Base-by-base conservation (phyloP, 257 asterid species). In the Henckelia pumila region DNA sequence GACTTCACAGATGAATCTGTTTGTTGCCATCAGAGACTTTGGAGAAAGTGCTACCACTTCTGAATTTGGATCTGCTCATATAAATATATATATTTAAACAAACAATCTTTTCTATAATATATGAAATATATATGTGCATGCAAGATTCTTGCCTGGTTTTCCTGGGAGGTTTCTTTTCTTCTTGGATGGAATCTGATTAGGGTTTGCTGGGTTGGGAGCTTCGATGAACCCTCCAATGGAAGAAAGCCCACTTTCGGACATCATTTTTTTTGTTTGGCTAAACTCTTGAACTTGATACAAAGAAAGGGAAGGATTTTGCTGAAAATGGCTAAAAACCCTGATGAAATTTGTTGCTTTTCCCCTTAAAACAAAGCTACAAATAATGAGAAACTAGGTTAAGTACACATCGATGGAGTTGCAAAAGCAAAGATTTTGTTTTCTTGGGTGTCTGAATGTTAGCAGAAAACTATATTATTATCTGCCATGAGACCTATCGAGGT, bases 31-130 rank as follows among this genome's bases (percentile, higher is more conserved):
- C 44, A 92, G 80, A 0, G 97, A 89, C 72, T 85, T 89, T 0
- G 97, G 97, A 6, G 98, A 88, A 0, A 92, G 86, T 0, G 96
- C 93, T 72, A 92, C 77, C 71, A 92, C 96, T 73, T 92, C 96
- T 32, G 96, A 95, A 80, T 92, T 95, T 58, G 98, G 98, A 92
- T 92, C 98, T 89, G 78, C 64, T 71, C 14, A n/a, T 14, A 17
- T 47, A 13, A 0, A 47, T 20, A 20, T 9, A 52, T 64, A 14
- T 47, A 47, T 47, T 47, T 14, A 47, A 47, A 47, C 52, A 44
- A 37, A 37, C 7, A 44, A 47, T 16, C 2, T 16, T 14, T 47
- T 16, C n/a, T 16, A 14, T 40, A 40, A 13, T 3, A 3, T 4
- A 40, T 14, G 6, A 17, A 14, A 47, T 20, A 49, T 13, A 47